These are phyloP conservation scores for Kandelia obovata DNA, from an alignment of 345 rosid species.

Conservation along the genomic window DNA sequence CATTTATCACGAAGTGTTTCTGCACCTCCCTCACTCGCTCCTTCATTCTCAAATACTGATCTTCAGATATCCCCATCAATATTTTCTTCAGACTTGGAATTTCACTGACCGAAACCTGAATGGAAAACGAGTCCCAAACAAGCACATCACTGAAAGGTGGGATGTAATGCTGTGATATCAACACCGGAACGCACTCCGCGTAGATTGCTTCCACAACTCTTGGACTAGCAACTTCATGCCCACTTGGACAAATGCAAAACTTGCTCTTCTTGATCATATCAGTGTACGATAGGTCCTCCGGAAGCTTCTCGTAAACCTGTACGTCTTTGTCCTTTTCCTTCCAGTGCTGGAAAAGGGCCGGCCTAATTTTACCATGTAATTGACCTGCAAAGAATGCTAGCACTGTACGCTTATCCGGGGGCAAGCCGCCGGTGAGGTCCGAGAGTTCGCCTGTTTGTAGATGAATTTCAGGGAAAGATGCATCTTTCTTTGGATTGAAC, in stretches of 20 bases:
- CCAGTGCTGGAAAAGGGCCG: constrained; percentile 40
- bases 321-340: constrained; percentile 38
- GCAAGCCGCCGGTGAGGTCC: constrained; percentile 10
- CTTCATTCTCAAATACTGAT: constrained; percentile 38
- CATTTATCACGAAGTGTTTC: constrained; percentile 53
- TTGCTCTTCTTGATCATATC: constrained; percentile 41
- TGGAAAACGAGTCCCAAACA: constrained; percentile 56
- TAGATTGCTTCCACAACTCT: constrained; percentile 72
- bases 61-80: constrained; percentile 41
- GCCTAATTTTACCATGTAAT: constrained; percentile 41
- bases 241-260: constrained; percentile 70
- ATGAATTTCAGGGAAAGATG: constrained; percentile 54
- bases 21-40: constrained; percentile 47
- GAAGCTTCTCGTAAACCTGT: constrained; percentile 47
- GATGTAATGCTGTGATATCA: constrained; percentile 54
- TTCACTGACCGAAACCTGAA: constrained; percentile 45
- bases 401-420: constrained; percentile 29
- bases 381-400: constrained; percentile 49
- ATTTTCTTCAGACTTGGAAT: constrained; percentile 52
- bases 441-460: constrained; percentile 36
- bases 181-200: constrained; percentile 64
- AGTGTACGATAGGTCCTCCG: constrained; percentile 34
- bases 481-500: constrained; percentile 43
- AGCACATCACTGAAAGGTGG: constrained; percentile 71
- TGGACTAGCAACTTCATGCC: constrained; percentile 85